Conservation (phyloP, 805 yeast species). For the Yamadazyma sp. region DNA sequence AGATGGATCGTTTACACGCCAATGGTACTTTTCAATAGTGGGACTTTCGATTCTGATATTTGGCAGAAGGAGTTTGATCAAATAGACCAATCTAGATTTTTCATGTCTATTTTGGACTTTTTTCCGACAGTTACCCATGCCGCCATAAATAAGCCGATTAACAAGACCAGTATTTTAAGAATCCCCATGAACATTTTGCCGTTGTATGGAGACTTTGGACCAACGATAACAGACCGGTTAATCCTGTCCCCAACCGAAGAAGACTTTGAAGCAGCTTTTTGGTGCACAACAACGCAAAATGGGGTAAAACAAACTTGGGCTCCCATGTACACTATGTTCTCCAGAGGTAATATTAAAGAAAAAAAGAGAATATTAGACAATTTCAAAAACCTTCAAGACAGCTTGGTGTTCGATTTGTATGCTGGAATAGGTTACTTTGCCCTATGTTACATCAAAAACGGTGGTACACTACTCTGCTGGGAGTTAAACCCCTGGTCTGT, state of each 20-base stretch:
- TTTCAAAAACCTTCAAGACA: slow-evolving; percentile 35
- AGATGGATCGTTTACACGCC: slow-evolving; percentile 70
- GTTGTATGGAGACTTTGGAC: slow-evolving; percentile 67
- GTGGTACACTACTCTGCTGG: slow-evolving; percentile 69
- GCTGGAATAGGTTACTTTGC: slow-evolving; percentile 88
- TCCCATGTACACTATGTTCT: slow-evolving; percentile 82
- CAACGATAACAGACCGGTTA: slow-evolving; percentile 44
- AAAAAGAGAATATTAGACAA: slow-evolving; percentile 60
- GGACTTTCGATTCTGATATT: slow-evolving; percentile 40
- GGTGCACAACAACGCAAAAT: slow-evolving; percentile 73
- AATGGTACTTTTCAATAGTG: slow-evolving; percentile 54
- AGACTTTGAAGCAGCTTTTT: slow-evolving; percentile 57
- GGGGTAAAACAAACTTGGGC: slow-evolving; percentile 82
- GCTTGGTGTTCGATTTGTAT: slow-evolving; percentile 65
- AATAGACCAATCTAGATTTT: slow-evolving; percentile 15
- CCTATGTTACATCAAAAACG: slow-evolving; percentile 57
- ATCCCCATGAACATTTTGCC: slow-evolving; percentile 63
- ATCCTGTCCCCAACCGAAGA: slow-evolving; percentile 33
- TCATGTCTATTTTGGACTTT: slow-evolving; percentile 16
- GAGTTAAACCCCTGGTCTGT: slow-evolving; percentile 85
- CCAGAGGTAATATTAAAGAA: slow-evolving; percentile 83
- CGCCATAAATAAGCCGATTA: slow-evolving; percentile 72
- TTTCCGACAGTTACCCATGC: slow-evolving; percentile 48
- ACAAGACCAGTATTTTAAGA: slow-evolving; percentile 53
- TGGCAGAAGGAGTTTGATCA: slow-evolving; percentile 28